Conservation (phyloP, 306 rosid genomes). For the Lathyrus aphaca region DNA sequence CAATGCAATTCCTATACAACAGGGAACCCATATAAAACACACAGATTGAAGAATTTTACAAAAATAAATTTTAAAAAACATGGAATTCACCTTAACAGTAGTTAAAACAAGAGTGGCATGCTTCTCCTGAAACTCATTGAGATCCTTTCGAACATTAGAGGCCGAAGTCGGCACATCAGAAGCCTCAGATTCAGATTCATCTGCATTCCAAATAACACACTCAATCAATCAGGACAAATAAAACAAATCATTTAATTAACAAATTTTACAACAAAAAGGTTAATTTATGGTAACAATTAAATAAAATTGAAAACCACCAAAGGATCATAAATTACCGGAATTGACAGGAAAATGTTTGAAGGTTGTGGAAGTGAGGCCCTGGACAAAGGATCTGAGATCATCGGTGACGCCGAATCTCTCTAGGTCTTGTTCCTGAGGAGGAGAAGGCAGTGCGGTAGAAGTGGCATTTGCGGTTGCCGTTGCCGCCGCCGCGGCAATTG, state of each 20-base stretch:
- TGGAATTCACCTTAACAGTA: slow-evolving; percentile 76
- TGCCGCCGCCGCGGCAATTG: slow-evolving; percentile 36
- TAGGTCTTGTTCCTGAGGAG: slow-evolving; percentile 55
- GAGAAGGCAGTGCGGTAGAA: slow-evolving; percentile 30
- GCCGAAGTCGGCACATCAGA: slow-evolving; percentile 60
- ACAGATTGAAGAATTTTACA: not conserved
- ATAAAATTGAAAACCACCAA: not conserved
- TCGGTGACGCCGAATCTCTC: slow-evolving; percentile 69
- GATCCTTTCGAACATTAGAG: slow-evolving; percentile 91
- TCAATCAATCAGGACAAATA: not conserved
- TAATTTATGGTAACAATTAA: no score
- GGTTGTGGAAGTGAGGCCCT: slow-evolving; percentile 86
- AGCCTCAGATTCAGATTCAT: slow-evolving; percentile 67
- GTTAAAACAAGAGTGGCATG: slow-evolving; percentile 92
- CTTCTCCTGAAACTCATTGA: slow-evolving; percentile 92
- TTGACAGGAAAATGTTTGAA: slow-evolving; percentile 76
- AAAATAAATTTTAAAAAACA: not conserved
- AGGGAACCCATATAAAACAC: not conserved
- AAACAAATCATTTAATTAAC: not conserved
- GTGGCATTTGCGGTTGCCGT: slow-evolving; percentile 18
- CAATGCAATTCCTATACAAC: slow-evolving; percentile 7
- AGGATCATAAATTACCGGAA: slow-evolving; percentile 52
- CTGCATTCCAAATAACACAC: slow-evolving; percentile 44
- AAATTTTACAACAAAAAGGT: not conserved
- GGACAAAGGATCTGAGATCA: slow-evolving; percentile 85